phyloP scores from a whole-genome alignment of 106 monocot genomes.

The Gastrodia elata region DNA sequence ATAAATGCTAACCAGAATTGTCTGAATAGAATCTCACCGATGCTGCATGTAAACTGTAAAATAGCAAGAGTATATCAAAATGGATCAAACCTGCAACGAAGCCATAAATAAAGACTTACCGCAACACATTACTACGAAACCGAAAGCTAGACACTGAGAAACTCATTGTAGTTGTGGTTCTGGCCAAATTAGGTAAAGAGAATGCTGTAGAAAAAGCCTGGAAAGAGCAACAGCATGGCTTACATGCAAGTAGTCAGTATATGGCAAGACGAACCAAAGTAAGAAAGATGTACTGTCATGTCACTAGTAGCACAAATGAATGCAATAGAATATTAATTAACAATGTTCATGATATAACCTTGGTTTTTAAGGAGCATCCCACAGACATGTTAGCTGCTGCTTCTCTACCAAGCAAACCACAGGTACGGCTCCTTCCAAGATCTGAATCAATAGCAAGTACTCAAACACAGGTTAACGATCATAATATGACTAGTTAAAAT shows the following conservation, averaged over 20 bases:
- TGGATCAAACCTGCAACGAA: not conserved
- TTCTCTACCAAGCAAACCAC: not conserved
- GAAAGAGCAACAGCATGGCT: not conserved
- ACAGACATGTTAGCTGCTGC: not conserved
- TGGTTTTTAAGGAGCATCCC: not conserved
- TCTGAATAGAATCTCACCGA: not conserved
- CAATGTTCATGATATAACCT: not conserved
- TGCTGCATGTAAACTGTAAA: slow-evolving; percentile 2
- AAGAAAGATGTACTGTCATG: not conserved
- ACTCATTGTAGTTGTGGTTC: not conserved
- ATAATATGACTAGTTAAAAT: not conserved
- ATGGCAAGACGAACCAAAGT: not conserved
- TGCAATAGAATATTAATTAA: not conserved
- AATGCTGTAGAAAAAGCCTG: not conserved
- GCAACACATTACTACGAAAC: not conserved
- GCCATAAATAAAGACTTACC: not conserved
- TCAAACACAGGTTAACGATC: not conserved
- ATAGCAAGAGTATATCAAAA: not conserved
- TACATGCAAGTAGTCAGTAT: not conserved
- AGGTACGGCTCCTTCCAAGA: not conserved
- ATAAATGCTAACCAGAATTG: not conserved
- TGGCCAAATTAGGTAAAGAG: not conserved
- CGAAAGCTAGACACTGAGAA: not conserved
- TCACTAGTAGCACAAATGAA: not conserved
- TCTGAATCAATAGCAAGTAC: not conserved